A percentile compares a stretch with the other conserved stretches of the same genome.
Conservation (phyloP, 352 stramenopile species). For the Plasmopara viticola region DNA sequence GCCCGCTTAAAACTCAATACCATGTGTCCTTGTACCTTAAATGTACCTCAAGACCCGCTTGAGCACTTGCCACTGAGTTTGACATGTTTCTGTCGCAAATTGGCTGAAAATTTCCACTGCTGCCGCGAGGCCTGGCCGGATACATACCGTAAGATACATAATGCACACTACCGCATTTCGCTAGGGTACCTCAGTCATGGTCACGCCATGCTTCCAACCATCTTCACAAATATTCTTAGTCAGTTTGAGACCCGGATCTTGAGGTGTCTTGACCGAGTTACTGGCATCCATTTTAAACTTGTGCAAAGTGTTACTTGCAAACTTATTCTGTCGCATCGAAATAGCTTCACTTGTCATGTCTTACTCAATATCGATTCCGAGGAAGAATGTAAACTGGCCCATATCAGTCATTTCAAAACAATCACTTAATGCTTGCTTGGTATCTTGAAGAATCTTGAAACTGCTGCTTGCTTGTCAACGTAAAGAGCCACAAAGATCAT, state of each 20-base stretch:
- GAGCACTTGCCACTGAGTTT: neutral
- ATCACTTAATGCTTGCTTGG: neutral
- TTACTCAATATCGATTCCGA: neutral
- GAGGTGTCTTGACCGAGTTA: neutral
- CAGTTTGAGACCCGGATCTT: neutral
- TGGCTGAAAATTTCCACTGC: neutral
- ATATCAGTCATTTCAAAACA: too few relatives aligned
- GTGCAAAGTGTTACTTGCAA: neutral
- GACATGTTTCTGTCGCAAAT: neutral
- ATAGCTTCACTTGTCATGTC: neutral
- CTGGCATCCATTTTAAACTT: neutral
- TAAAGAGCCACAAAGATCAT: neutral
- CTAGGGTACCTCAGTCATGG: neutral
- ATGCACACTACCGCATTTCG: neutral
- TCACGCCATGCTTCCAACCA: neutral
- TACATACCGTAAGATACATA: neutral
- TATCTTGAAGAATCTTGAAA: neutral
- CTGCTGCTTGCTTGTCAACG: neutral
- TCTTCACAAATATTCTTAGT: neutral
- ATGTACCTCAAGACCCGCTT: neutral
- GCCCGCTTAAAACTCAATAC: neutral
- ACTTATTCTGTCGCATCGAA: neutral
- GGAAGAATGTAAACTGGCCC: too few relatives aligned
- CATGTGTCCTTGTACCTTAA: neutral
- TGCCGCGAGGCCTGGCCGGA: neutral